These are phyloP conservation scores for Globisporangium lucens DNA, from an alignment of 352 stramenopile genomes.

Conservation along the genomic window DNA sequence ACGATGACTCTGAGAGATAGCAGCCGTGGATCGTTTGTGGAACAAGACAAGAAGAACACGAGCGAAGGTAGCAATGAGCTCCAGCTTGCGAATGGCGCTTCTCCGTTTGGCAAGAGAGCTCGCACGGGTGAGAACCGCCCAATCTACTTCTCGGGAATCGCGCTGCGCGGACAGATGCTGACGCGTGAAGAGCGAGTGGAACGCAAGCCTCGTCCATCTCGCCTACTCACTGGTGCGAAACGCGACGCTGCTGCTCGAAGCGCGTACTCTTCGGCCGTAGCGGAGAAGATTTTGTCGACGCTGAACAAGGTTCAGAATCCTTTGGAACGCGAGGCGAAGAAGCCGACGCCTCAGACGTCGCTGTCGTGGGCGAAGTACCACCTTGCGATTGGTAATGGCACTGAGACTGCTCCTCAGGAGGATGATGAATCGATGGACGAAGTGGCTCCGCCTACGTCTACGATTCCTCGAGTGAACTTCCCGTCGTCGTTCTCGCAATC, in stretches of 20 bases:
- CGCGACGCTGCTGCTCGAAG: conserved; percentile 52
- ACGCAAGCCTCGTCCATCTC: conserved; percentile 62
- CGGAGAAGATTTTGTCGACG: conserved; percentile 76
- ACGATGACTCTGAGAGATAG: conserved; percentile 23
- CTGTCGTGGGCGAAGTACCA: conserved; percentile 86
- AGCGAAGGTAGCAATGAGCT: conserved; percentile 24
- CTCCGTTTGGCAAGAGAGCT: conserved; percentile 45
- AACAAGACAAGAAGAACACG: conserved; percentile 20
- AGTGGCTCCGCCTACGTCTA: conserved; percentile 49
- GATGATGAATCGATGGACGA: conserved; percentile 31
- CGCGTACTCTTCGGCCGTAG: conserved; percentile 71
- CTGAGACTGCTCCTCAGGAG: conserved; percentile 13
- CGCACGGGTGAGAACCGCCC: conserved; percentile 35
- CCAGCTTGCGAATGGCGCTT: conserved; percentile 20
- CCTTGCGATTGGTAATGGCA: conserved; percentile 46
- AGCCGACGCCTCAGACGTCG: conserved; percentile 73
- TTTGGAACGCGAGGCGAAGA: conserved; percentile 64
- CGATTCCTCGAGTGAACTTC: conserved; percentile 45
- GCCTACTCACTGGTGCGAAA: conserved; percentile 68
- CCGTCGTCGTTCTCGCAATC: conserved; percentile 17
- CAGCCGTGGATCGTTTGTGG: neutral
- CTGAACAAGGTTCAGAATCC: conserved; percentile 82
- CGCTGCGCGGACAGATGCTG: conserved; percentile 33
- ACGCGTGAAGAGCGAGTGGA: conserved; percentile 50
- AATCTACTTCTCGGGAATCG: conserved; percentile 34